phyloP scores from a whole-genome alignment of 2,329 filamentous ascomycete species.

The Aspergillus sp. region DNA sequence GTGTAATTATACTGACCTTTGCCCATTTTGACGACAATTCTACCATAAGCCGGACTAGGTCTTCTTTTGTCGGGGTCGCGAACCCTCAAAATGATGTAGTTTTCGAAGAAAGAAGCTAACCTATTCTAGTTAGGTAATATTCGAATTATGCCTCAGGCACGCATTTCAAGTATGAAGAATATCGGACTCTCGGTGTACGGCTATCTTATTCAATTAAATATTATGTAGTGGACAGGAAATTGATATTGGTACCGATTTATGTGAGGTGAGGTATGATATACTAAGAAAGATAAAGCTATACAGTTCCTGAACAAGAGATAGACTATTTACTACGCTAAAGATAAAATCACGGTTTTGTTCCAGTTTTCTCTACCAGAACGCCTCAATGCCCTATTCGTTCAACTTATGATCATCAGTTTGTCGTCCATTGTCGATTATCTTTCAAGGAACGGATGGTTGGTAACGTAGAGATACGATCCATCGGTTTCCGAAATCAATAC shows the following conservation, averaged over 20 bases:
- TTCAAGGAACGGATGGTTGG: conserved; percentile 30
- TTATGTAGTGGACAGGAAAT: background rate
- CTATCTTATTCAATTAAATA: background rate
- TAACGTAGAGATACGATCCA: conserved; percentile 76
- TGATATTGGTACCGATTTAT: background rate
- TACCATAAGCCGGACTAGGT: background rate
- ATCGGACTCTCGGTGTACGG: no score
- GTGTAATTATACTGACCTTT: conserved; percentile 23
- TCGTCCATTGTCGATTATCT: background rate
- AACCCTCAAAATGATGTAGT: conserved; percentile 18
- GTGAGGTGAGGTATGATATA: background rate
- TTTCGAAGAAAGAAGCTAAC: background rate
- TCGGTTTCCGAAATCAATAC: conserved; percentile 81
- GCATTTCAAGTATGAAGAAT: no score
- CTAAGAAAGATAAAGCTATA: background rate
- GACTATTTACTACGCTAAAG: conserved; percentile 1
- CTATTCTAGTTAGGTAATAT: background rate
- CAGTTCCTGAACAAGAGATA: background rate
- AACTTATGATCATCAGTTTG: conserved; percentile 13
- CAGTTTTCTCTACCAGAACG: conserved; percentile 13
- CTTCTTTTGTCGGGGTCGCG: background rate
- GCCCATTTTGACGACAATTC: conserved; percentile 21
- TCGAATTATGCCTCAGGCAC: background rate
- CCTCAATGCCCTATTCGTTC: conserved; percentile 9
- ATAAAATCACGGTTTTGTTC: background rate